These are phyloP conservation scores for Fusarium lyarnte DNA, from an alignment of 2,329 filamentous ascomycete genomes.

Conservation along the genomic window DNA sequence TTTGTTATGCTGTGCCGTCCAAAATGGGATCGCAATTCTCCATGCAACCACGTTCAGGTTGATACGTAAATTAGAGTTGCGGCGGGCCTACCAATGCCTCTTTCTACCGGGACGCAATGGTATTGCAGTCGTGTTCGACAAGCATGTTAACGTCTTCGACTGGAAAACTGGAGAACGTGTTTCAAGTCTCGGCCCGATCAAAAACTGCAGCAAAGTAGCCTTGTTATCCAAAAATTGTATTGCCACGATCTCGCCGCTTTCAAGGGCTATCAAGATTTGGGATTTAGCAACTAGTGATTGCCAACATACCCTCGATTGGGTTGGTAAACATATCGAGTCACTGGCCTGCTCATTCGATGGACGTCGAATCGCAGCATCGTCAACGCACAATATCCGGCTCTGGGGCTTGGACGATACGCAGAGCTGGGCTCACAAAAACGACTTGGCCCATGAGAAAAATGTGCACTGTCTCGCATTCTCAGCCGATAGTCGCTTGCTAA, in stretches of 20 bases:
- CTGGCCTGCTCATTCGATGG: neutral
- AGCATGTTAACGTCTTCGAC: rapidly evolving
- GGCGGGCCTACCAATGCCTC: rapidly evolving
- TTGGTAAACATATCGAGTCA: rapidly evolving
- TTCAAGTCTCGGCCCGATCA: rapidly evolving
- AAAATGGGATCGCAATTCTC: neutral
- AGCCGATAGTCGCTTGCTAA: rapidly evolving
- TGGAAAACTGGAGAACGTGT: rapidly evolving
- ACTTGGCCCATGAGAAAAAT: rapidly evolving
- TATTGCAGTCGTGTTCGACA: rapidly evolving
- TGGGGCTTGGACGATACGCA: neutral
- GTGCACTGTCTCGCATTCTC: neutral
- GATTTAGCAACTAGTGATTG: rapidly evolving
- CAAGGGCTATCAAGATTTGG: rapidly evolving
- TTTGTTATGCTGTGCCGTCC: rapidly evolving
- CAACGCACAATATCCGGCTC: rapidly evolving
- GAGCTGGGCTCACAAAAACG: neutral
- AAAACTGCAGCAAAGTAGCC: rapidly evolving
- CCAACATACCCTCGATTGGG: rapidly evolving
- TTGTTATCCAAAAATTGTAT: rapidly evolving
- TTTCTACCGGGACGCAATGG: neutral
- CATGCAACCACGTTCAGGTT: neutral
- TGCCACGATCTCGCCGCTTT: rapidly evolving
- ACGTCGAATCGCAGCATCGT: neutral
- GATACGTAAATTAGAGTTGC: rapidly evolving